Conservation (phyloP, 495 filamentous ascomycete genomes). For the Penicillium herquei region DNA sequence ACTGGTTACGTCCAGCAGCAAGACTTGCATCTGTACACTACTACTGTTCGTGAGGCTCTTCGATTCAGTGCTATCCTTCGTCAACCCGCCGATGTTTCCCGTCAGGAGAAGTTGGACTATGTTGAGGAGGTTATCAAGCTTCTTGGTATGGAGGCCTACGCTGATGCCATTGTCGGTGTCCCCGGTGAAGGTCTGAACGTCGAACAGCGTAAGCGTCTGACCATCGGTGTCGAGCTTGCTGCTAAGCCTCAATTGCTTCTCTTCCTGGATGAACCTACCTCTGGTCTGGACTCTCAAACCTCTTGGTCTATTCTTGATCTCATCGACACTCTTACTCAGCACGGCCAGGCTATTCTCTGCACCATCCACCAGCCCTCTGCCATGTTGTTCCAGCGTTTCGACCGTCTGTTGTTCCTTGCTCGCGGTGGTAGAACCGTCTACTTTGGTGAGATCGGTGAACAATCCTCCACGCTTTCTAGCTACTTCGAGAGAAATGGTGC, state of each 20-base stretch:
- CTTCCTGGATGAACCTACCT: constrained; percentile 52
- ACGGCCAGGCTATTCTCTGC: constrained; percentile 88
- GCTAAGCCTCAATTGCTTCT: constrained; percentile 85
- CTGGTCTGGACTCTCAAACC: constrained; percentile 75
- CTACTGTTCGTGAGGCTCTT: constrained; percentile 78
- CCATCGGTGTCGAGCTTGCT: constrained; percentile 81
- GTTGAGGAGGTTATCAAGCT: constrained; percentile 90
- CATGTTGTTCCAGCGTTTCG: constrained; percentile 93
- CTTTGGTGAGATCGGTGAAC: constrained; percentile 84
- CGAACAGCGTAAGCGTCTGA: constrained; percentile 79
- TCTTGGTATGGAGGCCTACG: constrained; percentile 81
- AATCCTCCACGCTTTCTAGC: constrained; percentile 65
- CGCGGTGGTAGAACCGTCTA: constrained; percentile 83
- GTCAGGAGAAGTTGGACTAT: constrained; percentile 81
- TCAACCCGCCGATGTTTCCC: constrained; percentile 67
- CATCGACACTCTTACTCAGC: constrained; percentile 81
- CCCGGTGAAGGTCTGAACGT: constrained; percentile 71
- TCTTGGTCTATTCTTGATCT: constrained; percentile 88
- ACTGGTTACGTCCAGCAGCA: constrained; percentile 96
- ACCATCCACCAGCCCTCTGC: constrained; percentile 96
- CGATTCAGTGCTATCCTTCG: constrained; percentile 80
- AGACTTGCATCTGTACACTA: constrained; percentile 84
- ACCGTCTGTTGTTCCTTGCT: constrained; percentile 80
- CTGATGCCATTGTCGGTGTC: constrained; percentile 86
- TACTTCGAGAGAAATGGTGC: constrained; percentile 86